Evolutionary conservation across 768 basidiomycete species (phyloP), one percentile per base, ranked within the genome.

Genomic region (Mycena epipterygia): DNA sequence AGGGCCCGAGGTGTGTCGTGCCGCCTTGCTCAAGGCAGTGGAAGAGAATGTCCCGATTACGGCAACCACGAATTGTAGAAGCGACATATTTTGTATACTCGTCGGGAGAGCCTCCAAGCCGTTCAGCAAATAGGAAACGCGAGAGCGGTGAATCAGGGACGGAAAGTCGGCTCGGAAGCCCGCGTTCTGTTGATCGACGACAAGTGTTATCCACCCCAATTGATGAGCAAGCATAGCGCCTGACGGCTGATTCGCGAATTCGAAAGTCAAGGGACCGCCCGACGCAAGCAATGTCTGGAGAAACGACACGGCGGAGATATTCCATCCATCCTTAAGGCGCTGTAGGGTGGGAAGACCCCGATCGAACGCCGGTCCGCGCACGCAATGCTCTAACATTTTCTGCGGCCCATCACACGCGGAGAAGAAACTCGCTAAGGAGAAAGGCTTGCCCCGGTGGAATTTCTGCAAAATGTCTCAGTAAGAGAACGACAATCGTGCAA

Each of bases 391-490:
- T 3, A 56, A 23, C 9, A 19, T 19, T 2, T 21, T 33, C 23
- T 56, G 33, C n/a, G 33, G 29, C 2, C 53, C 16, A 8, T 6
- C 2, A 23, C 35, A 56, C 3, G 3, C 5, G 3, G 3, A 2
- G 3, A 56, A 6, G 23, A 56, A 56, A 16, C 8, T 19, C 2
- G 7, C 53, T 21, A 56, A n/a, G 21, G 32, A 35, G 2, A 56
- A n/a, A 2, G 2, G 9, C 6, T 5, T 16, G 4, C 7, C 2
- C 3, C n/a, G 53, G 5, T 3, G 3, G 2, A 4, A 8, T 37
- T 37, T 37, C 53, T 56, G 12, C 19, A 3, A 56, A 35, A 19
- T 35, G 16, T 3, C 8, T 3, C 3, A 33, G 27, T 23, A 30
- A 7, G 4, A 37, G 6, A 37, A 37, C 35, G n/a, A n/a, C n/a